Percentiles rank a stretch among this genome's conserved stretches.
phyloP scores from a whole-genome alignment of 805 yeast genomes.

The Starmerella bombi region DNA sequence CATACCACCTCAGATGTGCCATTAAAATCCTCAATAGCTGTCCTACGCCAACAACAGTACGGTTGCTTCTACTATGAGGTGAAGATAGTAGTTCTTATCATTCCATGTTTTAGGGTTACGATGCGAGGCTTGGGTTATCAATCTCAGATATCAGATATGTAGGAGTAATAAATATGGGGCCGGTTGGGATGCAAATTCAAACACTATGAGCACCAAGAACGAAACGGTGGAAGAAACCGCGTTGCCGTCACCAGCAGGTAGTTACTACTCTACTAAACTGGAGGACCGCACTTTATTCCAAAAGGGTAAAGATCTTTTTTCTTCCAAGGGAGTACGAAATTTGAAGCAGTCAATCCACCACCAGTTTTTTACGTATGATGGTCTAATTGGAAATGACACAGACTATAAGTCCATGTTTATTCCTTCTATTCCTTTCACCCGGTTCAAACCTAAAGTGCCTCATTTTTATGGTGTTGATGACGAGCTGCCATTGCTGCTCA shows the following conservation, averaged over 20 bases:
- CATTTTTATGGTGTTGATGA: conserved; percentile 63
- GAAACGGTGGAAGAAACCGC: background rate
- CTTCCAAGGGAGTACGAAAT: background rate
- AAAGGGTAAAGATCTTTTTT: background rate
- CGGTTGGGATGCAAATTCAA: too few relatives aligned
- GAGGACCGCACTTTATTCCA: conserved; percentile 8
- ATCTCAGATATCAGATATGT: too few relatives aligned
- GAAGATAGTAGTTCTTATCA: too few relatives aligned
- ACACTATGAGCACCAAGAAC: background rate
- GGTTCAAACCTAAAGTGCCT: conserved; percentile 45
- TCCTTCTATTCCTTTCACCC: conserved; percentile 61
- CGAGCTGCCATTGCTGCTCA: conserved; percentile 70
- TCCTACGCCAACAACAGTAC: too few relatives aligned
- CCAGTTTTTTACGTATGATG: conserved; percentile 55
- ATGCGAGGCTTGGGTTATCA: too few relatives aligned
- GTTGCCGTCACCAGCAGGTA: background rate
- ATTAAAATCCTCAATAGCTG: too few relatives aligned
- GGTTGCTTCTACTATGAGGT: too few relatives aligned
- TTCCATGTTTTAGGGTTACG: too few relatives aligned
- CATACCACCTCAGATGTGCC: too few relatives aligned
- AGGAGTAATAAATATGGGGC: too few relatives aligned
- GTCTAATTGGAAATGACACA: conserved; percentile 66
- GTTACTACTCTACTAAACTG: background rate
- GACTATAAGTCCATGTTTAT: conserved; percentile 69
- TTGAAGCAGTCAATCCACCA: conserved; percentile 3